Base-by-base conservation (phyloP, 495 filamentous ascomycete species). In the Terfezia boudieri region DNA sequence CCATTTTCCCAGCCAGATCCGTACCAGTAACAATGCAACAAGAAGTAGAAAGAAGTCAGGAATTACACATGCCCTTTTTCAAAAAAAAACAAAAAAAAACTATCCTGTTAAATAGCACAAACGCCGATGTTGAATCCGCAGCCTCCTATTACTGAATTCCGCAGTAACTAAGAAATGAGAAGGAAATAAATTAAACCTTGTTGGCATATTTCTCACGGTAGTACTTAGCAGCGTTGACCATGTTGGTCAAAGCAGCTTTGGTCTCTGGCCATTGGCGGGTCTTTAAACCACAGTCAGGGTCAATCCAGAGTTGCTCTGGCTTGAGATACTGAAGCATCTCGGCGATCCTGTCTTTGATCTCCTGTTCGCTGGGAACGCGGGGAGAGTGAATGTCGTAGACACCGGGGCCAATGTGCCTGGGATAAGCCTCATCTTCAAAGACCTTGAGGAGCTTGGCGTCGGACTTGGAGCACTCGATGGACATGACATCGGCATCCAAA, bases 381-480 rank as follows among this genome's bases (percentile, higher is more conserved):
- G 90, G 92, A 54, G 83, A 89, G 84, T 98, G 90, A 76, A 98
- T 98, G 71, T 98, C 90, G 67, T 94, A 98, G 71, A 96, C 89
- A 79, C 87, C 90, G 56, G 90, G 90, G 50, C 90, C 90, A 62
- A 98, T 98, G 76, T 98, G 89, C 59, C 86, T 79, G 54, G 86
- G 86, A 76, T 94, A 98, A 23, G 80, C 82, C 76, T 89, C 81
- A 66, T 96, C 88, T 59, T 94, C 82, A 69, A 98, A 98, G 70
- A 98, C 90, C 73, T 90, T 83, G 67, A 98, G 80, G 57, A 98
- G 80, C 81, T 98, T 98, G 64, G 92, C 87, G 70, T 98, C 90
- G 58, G 84, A 92, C 83, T 96, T 96, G 79, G 82, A 88, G 84
- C 96, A 96, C 81, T 98, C 90, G 65, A 98, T 98, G 66, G 81